These are phyloP conservation scores for Leccinum subrobustum DNA, from an alignment of 1,284 basidiomycete genomes.

Conservation along the genomic window DNA sequence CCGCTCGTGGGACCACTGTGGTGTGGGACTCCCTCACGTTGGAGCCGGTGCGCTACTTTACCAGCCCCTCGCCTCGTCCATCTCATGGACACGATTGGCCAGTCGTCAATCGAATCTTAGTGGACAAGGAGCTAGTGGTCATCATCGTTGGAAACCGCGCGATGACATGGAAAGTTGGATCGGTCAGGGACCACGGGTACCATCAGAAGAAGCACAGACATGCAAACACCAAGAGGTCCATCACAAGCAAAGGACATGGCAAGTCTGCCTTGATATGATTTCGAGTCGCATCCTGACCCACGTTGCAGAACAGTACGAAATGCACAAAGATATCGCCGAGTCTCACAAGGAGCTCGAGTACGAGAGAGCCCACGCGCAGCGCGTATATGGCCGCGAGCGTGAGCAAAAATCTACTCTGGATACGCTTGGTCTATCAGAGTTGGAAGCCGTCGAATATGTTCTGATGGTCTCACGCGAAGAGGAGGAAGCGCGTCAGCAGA, in stretches of 20 bases:
- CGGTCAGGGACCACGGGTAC: constrained; percentile 28
- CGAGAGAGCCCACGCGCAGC: constrained; percentile 41
- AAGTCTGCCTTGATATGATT: constrained; percentile 11
- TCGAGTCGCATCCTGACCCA: not conserved
- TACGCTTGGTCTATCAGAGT: constrained; percentile 72
- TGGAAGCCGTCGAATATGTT: constrained; percentile 78
- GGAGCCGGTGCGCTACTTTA: constrained; percentile 52
- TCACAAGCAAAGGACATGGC: constrained; percentile 30
- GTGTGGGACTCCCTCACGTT: constrained; percentile 72
- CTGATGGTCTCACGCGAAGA: constrained; percentile 87
- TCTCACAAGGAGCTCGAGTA: constrained; percentile 53
- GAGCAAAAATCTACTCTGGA: constrained; percentile 58
- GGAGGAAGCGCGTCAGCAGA: constrained; percentile 38
- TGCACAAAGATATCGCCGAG: constrained; percentile 65
- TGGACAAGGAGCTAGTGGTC: constrained; percentile 63
- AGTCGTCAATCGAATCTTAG: constrained; percentile 59
- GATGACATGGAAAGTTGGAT: constrained; percentile 68
- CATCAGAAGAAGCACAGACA: constrained; percentile 21
- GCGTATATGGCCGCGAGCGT: constrained; percentile 46
- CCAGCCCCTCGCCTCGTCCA: constrained; percentile 43
- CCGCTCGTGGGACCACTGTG: constrained; percentile 58
- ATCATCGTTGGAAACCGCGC: constrained; percentile 64
- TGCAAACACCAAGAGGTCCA: constrained; percentile 15
- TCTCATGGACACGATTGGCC: constrained; percentile 40
- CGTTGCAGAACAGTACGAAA: constrained; percentile 57